Percentiles rank a stretch among this genome's conserved stretches.
Evolutionary conservation across 805 yeast species (phyloP).

Genomic region (Brettanomyces bruxellensis): DNA sequence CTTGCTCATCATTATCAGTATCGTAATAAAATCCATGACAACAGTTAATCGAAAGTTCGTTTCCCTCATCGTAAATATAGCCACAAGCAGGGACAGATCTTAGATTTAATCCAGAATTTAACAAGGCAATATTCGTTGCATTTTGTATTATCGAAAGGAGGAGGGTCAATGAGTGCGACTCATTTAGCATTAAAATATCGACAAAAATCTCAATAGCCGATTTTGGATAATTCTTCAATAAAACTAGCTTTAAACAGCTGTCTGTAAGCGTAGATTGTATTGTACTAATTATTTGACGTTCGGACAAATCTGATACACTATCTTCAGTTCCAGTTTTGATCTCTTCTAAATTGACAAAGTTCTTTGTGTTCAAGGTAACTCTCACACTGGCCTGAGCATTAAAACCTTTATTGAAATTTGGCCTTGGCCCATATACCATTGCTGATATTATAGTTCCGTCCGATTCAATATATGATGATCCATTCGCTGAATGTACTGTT

Average conservation of each 20-base stretch:
- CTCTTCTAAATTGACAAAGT: conserved; percentile 1
- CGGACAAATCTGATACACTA: background rate
- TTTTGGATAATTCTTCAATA: conserved; percentile 75
- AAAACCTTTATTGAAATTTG: conserved; percentile 32
- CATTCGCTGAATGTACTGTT: conserved; percentile 61
- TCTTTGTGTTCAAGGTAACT: conserved; percentile 25
- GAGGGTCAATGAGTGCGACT: conserved; percentile 23
- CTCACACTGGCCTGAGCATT: conserved; percentile 25
- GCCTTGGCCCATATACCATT: conserved; percentile 83
- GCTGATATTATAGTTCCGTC: conserved; percentile 55
- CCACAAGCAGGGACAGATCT: conserved; percentile 70
- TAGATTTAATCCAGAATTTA: conserved; percentile 78
- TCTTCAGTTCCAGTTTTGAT: background rate
- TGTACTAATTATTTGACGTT: conserved; percentile 12
- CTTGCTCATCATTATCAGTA: conserved; percentile 23
- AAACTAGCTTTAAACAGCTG: conserved; percentile 30
- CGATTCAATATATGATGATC: conserved; percentile 72
- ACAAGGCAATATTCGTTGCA: conserved; percentile 62
- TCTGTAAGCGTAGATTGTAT: conserved; percentile 31
- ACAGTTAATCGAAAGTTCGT: conserved; percentile 23
- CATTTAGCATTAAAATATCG: conserved; percentile 47
- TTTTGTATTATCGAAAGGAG: conserved; percentile 42
- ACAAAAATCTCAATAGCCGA: conserved; percentile 77
- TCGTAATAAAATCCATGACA: conserved; percentile 20
- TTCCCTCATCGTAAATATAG: conserved; percentile 6